Evolutionary conservation across 345 rosid genomes (phyloP).

Genomic region (Atalantia buxifolia): DNA sequence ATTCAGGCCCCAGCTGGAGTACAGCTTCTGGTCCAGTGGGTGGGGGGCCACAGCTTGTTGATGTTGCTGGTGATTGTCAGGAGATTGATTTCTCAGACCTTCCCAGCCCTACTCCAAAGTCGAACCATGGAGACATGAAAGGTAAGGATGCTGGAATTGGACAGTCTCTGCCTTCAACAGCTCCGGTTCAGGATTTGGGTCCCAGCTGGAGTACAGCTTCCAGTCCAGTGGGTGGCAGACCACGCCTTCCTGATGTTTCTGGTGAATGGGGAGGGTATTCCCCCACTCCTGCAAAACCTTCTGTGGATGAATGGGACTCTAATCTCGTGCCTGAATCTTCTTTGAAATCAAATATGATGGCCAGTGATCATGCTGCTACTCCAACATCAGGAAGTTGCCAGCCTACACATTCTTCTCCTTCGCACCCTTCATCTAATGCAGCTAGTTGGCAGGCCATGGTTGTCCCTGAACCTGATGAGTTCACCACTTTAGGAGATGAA

Average conservation of each 20-base stretch:
- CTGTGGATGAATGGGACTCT: slow-evolving; percentile 51
- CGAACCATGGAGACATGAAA: slow-evolving; percentile 41
- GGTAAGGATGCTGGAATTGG: slow-evolving; percentile 41
- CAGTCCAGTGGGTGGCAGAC: slow-evolving; percentile 54
- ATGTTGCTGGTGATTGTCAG: slow-evolving; percentile 13
- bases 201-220: slow-evolving; percentile 71
- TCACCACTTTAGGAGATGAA: slow-evolving; percentile 61
- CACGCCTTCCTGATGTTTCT: slow-evolving; percentile 54
- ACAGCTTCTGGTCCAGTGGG: slow-evolving; percentile 59
- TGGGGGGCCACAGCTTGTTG: slow-evolving; percentile 35
- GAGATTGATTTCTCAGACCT: slow-evolving; percentile 47
- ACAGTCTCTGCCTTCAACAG: slow-evolving; percentile 44
- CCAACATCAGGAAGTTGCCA: slow-evolving; percentile 62
- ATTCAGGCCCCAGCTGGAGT: slow-evolving; percentile 74
- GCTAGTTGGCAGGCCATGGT: slow-evolving; percentile 70
- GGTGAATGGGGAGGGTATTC: slow-evolving; percentile 55
- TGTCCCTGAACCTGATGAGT: slow-evolving; percentile 62
- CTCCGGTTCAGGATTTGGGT: slow-evolving; percentile 57
- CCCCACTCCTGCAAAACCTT: slow-evolving; percentile 31
- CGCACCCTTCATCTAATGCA: slow-evolving; percentile 39
- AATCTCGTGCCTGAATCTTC: slow-evolving; percentile 41
- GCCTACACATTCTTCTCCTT: slow-evolving; percentile 34
- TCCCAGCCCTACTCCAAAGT: slow-evolving; percentile 47
- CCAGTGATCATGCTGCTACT: slow-evolving; percentile 51
- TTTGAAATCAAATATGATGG: slow-evolving; percentile 42